Conservation (phyloP, 2,329 filamentous ascomycete species). For the Aspergillus terreus region DNA sequence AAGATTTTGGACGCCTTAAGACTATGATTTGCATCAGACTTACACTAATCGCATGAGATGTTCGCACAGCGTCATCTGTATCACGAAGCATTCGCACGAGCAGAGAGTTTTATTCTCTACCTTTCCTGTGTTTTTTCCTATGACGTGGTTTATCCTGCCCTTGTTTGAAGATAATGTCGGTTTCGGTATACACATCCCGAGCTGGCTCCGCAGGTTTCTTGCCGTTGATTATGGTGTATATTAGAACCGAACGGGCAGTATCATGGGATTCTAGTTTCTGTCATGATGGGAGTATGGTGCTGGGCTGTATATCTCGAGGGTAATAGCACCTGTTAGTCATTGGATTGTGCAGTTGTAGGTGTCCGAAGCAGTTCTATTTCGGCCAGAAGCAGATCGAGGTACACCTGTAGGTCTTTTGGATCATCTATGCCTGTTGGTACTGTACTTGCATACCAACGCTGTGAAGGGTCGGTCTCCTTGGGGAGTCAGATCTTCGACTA, state of each 20-base stretch:
- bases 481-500: too few species aligned
- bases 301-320: slow-evolving; percentile 13
- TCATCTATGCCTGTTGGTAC: neutral
- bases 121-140: slow-evolving; percentile 10
- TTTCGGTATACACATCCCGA: slow-evolving; percentile 18
- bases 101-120: slow-evolving; percentile 15
- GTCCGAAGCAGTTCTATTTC: too few species aligned
- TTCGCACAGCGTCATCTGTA: slow-evolving; percentile 10
- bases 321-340: neutral
- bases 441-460: neutral
- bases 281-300: slow-evolving; percentile 7
- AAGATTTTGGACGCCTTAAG: slow-evolving; percentile 84
- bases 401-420: too few species aligned
- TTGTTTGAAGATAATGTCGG: slow-evolving; percentile 9
- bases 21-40: slow-evolving; percentile 50
- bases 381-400: too few species aligned
- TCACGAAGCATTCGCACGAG: slow-evolving; percentile 26
- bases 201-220: slow-evolving; percentile 15
- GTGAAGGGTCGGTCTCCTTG: too few species aligned
- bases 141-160: slow-evolving; percentile 11
- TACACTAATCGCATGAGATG: slow-evolving; percentile 13
- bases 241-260: slow-evolving; percentile 20
- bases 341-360: too few species aligned
- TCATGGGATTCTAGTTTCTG: slow-evolving; percentile 10
- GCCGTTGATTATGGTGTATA: slow-evolving; percentile 24